Base-by-base conservation (phyloP, 805 yeast species). In the Spencermartinsiella europaea region DNA sequence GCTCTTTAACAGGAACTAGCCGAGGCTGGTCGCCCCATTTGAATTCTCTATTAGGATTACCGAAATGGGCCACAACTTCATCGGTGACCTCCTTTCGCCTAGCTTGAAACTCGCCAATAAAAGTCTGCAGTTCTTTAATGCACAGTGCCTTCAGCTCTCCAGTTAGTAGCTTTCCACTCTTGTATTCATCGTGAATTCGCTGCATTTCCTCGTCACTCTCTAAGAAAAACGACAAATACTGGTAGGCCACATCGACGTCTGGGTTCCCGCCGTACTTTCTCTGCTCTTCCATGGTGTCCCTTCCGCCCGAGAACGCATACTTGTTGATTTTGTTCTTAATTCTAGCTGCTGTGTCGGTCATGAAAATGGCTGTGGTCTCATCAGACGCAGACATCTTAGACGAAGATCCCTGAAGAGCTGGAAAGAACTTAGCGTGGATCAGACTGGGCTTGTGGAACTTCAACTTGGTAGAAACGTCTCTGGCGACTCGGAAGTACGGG, bases 331-430 rank as follows among this genome's bases (percentile, higher is more conserved):
- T 93, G 76, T 88, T 93, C 64, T 85, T 84, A 54, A 93, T 85
- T 70, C 86, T 89, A 63, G 86, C 87, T 42, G 95, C 79, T 1
- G 96, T 86, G 66, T 93, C 99, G 48, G 89, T 90, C 93, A 93
- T 84, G 72, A 83, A 93, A 55, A 93, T 89, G 4, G 99, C 93
- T 34, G 91, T 78, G 47, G 86, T 82, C 52, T 85, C 88, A 65
- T 85, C 93, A 10, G 93, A 82, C 3, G 99, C 98, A 51, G 95
- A 84, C 99, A 93, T 93, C 71, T 93, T 93, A 34, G 97, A 85
- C 14, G 89, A 77, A 3, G 98, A 83, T 45, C 99, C 99, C 73
- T 93, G 98, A 57, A 91, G 50, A 45, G 99, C 98, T 38, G 99
- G 99, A 85, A 93, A 93, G 69, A 93, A 93, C 67, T 86, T 84